Base-by-base conservation (phyloP, 805 yeast species). In the Wilhelminamyces savonicus region DNA sequence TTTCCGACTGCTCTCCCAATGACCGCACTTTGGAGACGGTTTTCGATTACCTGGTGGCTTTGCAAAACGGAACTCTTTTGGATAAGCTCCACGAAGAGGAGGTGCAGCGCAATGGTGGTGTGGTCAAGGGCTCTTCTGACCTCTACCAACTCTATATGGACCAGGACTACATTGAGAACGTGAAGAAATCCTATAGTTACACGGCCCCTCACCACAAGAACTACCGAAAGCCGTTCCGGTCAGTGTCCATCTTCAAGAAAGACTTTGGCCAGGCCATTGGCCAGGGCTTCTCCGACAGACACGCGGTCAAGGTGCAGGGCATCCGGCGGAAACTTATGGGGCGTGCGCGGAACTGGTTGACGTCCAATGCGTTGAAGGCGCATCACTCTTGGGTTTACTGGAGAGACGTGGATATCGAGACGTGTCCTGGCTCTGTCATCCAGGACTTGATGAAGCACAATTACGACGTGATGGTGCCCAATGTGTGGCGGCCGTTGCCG, bases 401-500 rank as follows among this genome's bases (percentile, higher is more conserved):
- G 94, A 69, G 94, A 62, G 94, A 83, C 54, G 92, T 76, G 2
- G 94, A 83, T 48, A 77, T 83, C 29, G 94, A 83, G 48, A 66
- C 82, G n/a, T 76, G 83, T 41, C 88, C 90, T 0, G 86, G 85
- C 5, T 67, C 78, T 24, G 79, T 83, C 28, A 73, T 83, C 37
- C 78, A 83, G 54, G 78, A 72, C 46, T 62, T 83, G 57, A 82
- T 83, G 90, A 68, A 71, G 39, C 62, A 56, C 32, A 71, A 73
- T 40, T 78, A 68, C 48, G 94, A 83, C 48, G 82, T 83, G 11
- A 66, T 83, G 53, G 78, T 81, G 23, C 94, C 86, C 17, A 86
- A 92, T 49, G 96, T 92, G 20, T 92, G 98, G 98, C 71, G 98
- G 45, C 98, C 97, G 2, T 67, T 92, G 37, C 98, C 98, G 3